Base-by-base conservation (phyloP, 2,329 filamentous ascomycete genomes). In the Orbilia blumenaviensis region DNA sequence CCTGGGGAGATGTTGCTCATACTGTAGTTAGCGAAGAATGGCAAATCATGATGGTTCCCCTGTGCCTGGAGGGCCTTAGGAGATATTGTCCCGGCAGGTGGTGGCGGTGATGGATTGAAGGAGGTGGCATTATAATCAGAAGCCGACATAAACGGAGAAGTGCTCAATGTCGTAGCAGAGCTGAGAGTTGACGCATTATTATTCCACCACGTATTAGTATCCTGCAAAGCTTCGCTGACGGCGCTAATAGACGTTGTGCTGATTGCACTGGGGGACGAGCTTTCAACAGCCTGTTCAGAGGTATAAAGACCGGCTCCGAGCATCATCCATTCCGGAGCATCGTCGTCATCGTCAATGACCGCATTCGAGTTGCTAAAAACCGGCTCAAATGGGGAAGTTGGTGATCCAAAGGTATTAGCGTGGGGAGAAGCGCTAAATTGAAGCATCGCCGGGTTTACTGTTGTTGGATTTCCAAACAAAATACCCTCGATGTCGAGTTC, bases 241-340 rank as follows among this genome's bases (percentile, higher is more conserved):
- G 91, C 92, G 82, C 92, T 94, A 81, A 96, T 94, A 83, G 94
- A 98, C 73, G 92, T 92, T 46, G 92, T 96, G 84, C 94, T 98
- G 82, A 98, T 94, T 52, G 93, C 93, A 7, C 95, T 98, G 14
- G 95, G 95, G 12, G 95, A 98, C 9, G 95, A 98, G 73, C 92
- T 93, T 80, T 97, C 94, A 64, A 97, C 88, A 27, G 92, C 79
- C 73, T 79, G 66, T 54, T 78, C 62, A 64, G 69, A 73, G 54
- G 77, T 21, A 29, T 77, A 72, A 12, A 78, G 50, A 50, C 74
- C 52, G 54, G 74, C 46, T 16, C 79, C 78, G 16, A 80, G 63
- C 76, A 91, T 90, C 84, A 89, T 88, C 93, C 93, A 98, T 80
- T 93, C 91, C 82, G 95, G 92, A 79, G 42, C 18, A 16, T 86